phyloP scores from a whole-genome alignment of 306 rosid species.

The Cicer judaicum region DNA sequence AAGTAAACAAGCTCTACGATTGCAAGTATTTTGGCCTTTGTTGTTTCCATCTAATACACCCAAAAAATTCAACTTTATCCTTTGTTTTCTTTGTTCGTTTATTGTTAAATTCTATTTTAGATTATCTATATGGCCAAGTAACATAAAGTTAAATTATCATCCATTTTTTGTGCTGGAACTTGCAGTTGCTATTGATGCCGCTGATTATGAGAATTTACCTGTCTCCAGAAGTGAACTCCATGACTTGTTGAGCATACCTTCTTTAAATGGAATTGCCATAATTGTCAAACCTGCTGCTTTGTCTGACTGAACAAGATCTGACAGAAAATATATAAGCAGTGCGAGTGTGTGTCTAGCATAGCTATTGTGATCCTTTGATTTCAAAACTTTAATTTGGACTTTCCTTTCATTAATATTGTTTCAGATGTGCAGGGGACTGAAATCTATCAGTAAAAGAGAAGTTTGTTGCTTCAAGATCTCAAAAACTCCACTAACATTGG shows the following conservation, averaged over 20 bases:
- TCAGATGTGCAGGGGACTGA: conserved; percentile 59
- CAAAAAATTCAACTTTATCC: too few relatives aligned
- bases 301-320: conserved; percentile 48
- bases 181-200: conserved; percentile 57
- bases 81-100: too few relatives aligned
- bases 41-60: too few relatives aligned
- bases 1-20: too few relatives aligned
- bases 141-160: neutral
- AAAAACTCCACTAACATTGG: too few relatives aligned
- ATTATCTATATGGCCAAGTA: too few relatives aligned
- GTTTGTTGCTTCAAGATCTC: too few relatives aligned
- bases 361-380: neutral
- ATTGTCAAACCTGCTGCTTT: conserved; percentile 65
- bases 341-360: neutral
- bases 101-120: too few relatives aligned
- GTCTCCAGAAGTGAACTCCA: conserved; percentile 69
- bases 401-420: conserved; percentile 13
- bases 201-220: conserved; percentile 59
- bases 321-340: conserved; percentile 57
- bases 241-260: conserved; percentile 65
- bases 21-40: too few relatives aligned
- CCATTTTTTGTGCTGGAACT: conserved; percentile 38
- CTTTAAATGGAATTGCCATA: conserved; percentile 44
- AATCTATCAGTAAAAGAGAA: conserved; percentile 54
- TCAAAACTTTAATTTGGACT: conserved; percentile 9